Conservation (phyloP, 371 early-diverging fungal genomes). For the Haplosporangium sp. region DNA sequence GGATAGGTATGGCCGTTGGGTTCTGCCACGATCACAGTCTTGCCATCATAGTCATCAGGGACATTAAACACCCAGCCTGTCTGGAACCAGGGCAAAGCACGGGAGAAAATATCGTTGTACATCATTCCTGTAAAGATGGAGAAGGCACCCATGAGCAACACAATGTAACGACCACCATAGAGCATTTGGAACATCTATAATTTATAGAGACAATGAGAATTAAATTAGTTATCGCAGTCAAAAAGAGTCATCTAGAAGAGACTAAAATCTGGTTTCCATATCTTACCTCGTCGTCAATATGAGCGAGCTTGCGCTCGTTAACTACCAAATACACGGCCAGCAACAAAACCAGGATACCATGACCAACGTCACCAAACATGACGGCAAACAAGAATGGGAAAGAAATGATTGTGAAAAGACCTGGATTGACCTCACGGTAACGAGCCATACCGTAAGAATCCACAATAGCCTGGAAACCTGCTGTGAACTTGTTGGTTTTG, state of each 20-base stretch:
- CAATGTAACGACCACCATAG: slow-evolving; percentile 97
- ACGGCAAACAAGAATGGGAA: slow-evolving; percentile 99
- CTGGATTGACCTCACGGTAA: slow-evolving; percentile 99
- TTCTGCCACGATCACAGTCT: slow-evolving; percentile 46
- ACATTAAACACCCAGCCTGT: slow-evolving; percentile 82
- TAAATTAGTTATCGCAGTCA: neutral
- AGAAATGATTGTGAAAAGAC: slow-evolving; percentile 96
- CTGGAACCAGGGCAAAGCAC: slow-evolving; percentile 80
- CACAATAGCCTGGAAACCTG: slow-evolving; percentile 97
- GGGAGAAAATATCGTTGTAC: slow-evolving; percentile 98
- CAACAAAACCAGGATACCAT: slow-evolving; percentile 91
- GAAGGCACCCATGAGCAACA: slow-evolving; percentile 96
- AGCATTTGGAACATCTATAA: slow-evolving; percentile 88
- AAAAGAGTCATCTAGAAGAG: neutral
- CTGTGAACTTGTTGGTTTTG: slow-evolving; percentile 95
- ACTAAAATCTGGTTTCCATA: neutral
- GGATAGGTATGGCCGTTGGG: slow-evolving; percentile 61
- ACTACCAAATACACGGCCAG: slow-evolving; percentile 83
- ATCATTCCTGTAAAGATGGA: slow-evolving; percentile 98
- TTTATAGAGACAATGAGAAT: neutral
- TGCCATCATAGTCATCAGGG: slow-evolving; percentile 60
- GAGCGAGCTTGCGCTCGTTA: slow-evolving; percentile 84
- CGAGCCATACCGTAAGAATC: slow-evolving; percentile 99
- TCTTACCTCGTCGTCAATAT: slow-evolving; percentile 81
- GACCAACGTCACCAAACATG: slow-evolving; percentile 99